Evolutionary conservation across 1,284 basidiomycete genomes (phyloP), one percentile per base, ranked within the genome.

Genomic region (Apiotrichum veenhuisii): DNA sequence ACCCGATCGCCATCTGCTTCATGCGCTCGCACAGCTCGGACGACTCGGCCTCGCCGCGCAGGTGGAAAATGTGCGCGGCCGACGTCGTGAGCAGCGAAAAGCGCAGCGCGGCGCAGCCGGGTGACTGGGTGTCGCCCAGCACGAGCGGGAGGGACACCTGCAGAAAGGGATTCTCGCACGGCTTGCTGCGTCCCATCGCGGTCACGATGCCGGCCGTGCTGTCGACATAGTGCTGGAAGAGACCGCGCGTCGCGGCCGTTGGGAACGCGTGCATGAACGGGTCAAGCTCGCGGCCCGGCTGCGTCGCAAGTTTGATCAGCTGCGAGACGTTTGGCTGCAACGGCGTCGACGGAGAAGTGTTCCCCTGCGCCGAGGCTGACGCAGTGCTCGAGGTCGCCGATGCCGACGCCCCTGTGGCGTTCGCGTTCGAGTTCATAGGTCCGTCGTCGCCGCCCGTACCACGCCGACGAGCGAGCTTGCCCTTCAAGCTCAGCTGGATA

Each of bases 151-250:
- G 55, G 9, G 55, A 57, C 1, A 65, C 49, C n/a, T 52, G 42
- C 18, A 61, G 36, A 42, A 59, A 56, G 0, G 61, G 61, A 34
- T 62, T 62, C 30, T 50, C 30, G 11, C 50, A 37, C 18, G 51
- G 51, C 30, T 52, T 44, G 18, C n/a, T 34, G 11, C 42, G 26
- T 17, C 51, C 51, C 48, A 63, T 57, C n/a, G 64, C 59, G n/a
- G 61, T 51, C 25, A 63, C 48, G 25, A 61, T 59, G 8, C 49
- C 25, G 20, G 47, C 53, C 8, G 64, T 63, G 22, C 36, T 51
- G 27, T 45, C 40, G 37, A 52, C 51, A 43, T 59, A 58, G 40
- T 65, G 64, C 23, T 59, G 56, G 46, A 65, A 65, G 5, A 65
- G 58, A 17, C 42, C 36, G 15, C 57, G 55, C 23, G 59, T 58